Evolutionary conservation across 331 rosid genomes (phyloP), one percentile per base, ranked within the genome.

Genomic region (Acacia concinna): DNA sequence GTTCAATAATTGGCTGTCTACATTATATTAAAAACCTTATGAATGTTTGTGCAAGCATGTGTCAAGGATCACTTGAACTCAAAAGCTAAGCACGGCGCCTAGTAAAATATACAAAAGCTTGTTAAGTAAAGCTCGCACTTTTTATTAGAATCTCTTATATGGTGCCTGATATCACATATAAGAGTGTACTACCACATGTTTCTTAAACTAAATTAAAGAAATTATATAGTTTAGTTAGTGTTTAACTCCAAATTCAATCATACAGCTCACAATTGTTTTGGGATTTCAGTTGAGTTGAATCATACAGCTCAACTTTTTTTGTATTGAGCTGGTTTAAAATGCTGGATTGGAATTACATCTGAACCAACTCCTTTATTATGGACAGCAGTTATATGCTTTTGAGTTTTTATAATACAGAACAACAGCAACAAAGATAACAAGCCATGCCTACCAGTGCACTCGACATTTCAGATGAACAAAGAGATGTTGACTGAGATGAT

Each of bases 401-500:
- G 6, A 46, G 54, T 32, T 47, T 35, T 32, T 64, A 77, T 8
- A 25, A 28, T 0, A 60, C 31, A 21, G 49, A 43, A 47, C 25
- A 28, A 43, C 64, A 35, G 31, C 37, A 35, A 69, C 43, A 40
- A 34, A 78, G 41, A 77, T 25, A 35, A 40, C 54, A 41, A n/a
- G 28, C 18, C 23, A 47, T 89, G 89, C 90, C 85, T 89, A 91
- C 90, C 85, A 6, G 59, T 21, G 60, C 70, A 63, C 79, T 83
- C 28, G 60, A 75, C 28, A 77, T 28, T 49, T 83, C 81, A 37
- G 86, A 71, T 28, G 87, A 85, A 80, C 84, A 41, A 83, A 66
- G 79, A 78, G 92, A 89, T 68, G 17, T 34, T 67, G 85, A 84
- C 71, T 57, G 87, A 75, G 88, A 85, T 76, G 90, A 79, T 21